Evolutionary conservation across 371 early-diverging fungal genomes (phyloP).

Genomic region (Coemansia sp.): DNA sequence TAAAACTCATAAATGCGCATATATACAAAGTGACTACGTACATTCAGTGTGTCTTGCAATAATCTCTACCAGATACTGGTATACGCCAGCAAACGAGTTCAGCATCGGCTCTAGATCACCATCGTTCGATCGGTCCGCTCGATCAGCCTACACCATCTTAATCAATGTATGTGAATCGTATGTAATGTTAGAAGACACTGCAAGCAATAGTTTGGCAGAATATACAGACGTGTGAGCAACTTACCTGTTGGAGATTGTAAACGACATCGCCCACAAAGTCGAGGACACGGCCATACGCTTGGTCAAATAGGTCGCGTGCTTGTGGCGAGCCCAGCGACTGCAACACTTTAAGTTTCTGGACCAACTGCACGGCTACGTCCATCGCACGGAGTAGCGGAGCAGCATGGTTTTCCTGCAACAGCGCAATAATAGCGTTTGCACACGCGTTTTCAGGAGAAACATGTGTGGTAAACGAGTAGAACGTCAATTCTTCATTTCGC

Average conservation of each 20-base stretch:
- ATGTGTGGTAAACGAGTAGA: slow-evolving; percentile 10
- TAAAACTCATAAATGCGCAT: slow-evolving; percentile 3
- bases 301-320: slow-evolving; percentile 23
- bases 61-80: slow-evolving; percentile 42
- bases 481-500: slow-evolving; percentile 15
- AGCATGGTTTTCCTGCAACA: slow-evolving; percentile 11
- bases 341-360: slow-evolving; percentile 35
- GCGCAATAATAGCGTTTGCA: neutral
- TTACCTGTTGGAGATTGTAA: slow-evolving; percentile 19
- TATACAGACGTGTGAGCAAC: neutral
- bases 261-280: slow-evolving; percentile 31
- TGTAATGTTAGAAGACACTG: too few relatives aligned
- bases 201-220: neutral
- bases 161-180: too few relatives aligned
- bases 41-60: slow-evolving; percentile 46
- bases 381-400: slow-evolving; percentile 12
- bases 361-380: slow-evolving; percentile 36
- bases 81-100: slow-evolving; percentile 31
- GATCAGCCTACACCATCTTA: slow-evolving; percentile 16
- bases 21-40: slow-evolving; percentile 25
- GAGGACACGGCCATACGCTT: slow-evolving; percentile 23
- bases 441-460: slow-evolving; percentile 27
- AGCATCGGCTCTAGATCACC: slow-evolving; percentile 19
- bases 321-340: slow-evolving; percentile 17
- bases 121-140: neutral